Base-by-base conservation (phyloP, 2,329 filamentous ascomycete genomes). In the Penicillium sp. region DNA sequence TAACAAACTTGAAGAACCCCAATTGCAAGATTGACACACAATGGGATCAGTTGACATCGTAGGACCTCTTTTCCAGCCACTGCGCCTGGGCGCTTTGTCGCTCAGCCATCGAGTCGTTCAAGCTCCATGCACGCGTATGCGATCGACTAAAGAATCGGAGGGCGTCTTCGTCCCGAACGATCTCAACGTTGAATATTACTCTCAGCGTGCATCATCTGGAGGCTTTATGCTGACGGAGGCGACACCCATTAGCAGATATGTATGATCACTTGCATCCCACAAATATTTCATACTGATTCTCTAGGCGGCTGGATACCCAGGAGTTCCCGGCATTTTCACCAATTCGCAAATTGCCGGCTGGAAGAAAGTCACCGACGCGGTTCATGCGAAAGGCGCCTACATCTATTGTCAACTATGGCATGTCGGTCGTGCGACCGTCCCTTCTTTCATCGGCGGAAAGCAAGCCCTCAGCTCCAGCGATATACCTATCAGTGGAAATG, bases 401-500 rank as follows among this genome's bases (percentile, higher is more conserved):
- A 70, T 71, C 23, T 63, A 63, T 33, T 68, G 64, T 47, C 71
- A 74, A 32, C 51, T 74, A 2, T 73, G 69, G 69, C 66, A 70
- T 37, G 65, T 67, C n/a, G 69, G 69, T 10, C 65, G 70, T 0
- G 67, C 67, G 0, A 75, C 75, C 3, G 68, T 72, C 5, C 68
- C 74, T 0, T 68, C 69, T 0, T 71, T 76, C 43, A 67, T 73
- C 2, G 67, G 63, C 24, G 73, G 72, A 12, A 49, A 59, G 13
- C 50, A 59, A 7, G 43, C 59, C n/a, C 18, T 70, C 13, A 52
- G 60, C 13, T 44, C 61, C 34, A 71, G 55, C 62, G 66, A 60
- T 48, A 66, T 68, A 56, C 58, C 72, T 44, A 66, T 78, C 57
- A 56, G 60, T 20, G 75, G 74, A 2, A 72, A 70, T 37, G 74